Evolutionary conservation across 2,329 filamentous ascomycete species (phyloP), one percentile per base, ranked within the genome.

Genomic region (Talaromyces sp.): DNA sequence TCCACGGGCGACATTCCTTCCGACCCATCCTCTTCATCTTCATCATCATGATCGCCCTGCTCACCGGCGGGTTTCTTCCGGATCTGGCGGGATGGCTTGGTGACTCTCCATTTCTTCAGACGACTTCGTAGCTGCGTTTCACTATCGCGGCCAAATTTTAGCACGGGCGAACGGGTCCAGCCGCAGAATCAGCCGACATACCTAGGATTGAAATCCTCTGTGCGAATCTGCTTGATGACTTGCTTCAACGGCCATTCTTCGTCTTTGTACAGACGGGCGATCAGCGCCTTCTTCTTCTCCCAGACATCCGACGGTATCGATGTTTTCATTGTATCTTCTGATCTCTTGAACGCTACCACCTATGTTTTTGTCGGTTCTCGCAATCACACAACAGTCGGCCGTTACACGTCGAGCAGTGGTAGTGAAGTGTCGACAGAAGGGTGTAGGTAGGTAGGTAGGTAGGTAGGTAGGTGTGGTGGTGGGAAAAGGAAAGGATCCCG

Each of bases 171-270:
- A 37, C 9, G 23, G 6, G 39, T 56, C 23, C 14, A 12, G 23
- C 37, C n/a, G 28, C 5, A 55, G 39, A 31, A 31, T 5, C 16
- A 23, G 18, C 31, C 23, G 25, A 61, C 75, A 68, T 63, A 79
- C 77, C 76, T 79, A 18, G 77, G 77, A 64, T 79, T 75, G 66
- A 78, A 79, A 60, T 77, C 73, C 23, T 73, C 70, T 5, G 74
- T 75, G 16, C 77, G 75, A 40, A 79, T 77, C 67, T 77, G 73
- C 66, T 79, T 78, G 61, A 78, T 79, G 58, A 79, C 77, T 61
- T 79, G 76, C 63, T 79, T 78, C 58, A 79, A 67, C 5, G 77
- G 77, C 76, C 76, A 79, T 73, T 79, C 76, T 61, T 79, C 76
- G 31, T 77, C 76, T 69, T 76, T 77, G 61, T 79, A 79, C 46